These are phyloP conservation scores for Trichoderma guizhouense DNA, from an alignment of 2,329 filamentous ascomycete genomes.

Conservation along the genomic window DNA sequence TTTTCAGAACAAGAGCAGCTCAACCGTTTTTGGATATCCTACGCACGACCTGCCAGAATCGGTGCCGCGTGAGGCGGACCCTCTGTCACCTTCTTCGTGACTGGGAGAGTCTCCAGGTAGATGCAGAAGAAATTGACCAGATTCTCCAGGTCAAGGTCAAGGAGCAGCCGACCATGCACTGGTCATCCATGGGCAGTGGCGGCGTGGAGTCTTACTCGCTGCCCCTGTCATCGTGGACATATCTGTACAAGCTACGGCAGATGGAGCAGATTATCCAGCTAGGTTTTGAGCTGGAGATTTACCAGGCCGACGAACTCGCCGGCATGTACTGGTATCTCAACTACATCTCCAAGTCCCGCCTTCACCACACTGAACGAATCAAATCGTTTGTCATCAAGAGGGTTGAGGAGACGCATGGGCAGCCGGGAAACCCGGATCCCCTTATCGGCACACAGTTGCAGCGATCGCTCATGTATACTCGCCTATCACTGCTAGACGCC, in stretches of 20 bases:
- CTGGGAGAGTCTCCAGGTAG: constrained; percentile 79
- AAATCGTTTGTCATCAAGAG: constrained; percentile 57
- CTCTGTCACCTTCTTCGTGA: constrained; percentile 78
- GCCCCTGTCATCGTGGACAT: constrained; percentile 82
- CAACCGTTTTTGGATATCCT: constrained; percentile 80
- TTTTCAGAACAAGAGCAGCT: constrained; percentile 57
- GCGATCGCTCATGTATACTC: constrained; percentile 53
- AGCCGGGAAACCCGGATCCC: constrained; percentile 20
- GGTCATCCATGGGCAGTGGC: constrained; percentile 31
- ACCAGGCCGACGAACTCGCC: constrained; percentile 77
- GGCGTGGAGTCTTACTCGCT: constrained; percentile 60
- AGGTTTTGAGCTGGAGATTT: constrained; percentile 90
- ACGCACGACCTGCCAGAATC: constrained; percentile 82
- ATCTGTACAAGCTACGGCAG: constrained; percentile 82
- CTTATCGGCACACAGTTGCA: constrained; percentile 43
- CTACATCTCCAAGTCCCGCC: constrained; percentile 64
- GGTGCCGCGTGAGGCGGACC: constrained; percentile 84
- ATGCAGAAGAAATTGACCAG: constrained; percentile 74
- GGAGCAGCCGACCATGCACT: constrained; percentile 57
- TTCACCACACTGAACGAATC: constrained; percentile 70
- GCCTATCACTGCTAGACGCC: constrained; percentile 61
- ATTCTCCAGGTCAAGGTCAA: constrained; percentile 59
- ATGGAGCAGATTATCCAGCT: constrained; percentile 87
- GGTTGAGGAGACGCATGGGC: constrained; percentile 30
- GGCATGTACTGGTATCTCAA: constrained; percentile 91